Percentiles rank a stretch among this genome's conserved stretches.
Evolutionary conservation across 2,329 filamentous ascomycete species (phyloP).

Genomic region (Colletotrichum ledebouriae): DNA sequence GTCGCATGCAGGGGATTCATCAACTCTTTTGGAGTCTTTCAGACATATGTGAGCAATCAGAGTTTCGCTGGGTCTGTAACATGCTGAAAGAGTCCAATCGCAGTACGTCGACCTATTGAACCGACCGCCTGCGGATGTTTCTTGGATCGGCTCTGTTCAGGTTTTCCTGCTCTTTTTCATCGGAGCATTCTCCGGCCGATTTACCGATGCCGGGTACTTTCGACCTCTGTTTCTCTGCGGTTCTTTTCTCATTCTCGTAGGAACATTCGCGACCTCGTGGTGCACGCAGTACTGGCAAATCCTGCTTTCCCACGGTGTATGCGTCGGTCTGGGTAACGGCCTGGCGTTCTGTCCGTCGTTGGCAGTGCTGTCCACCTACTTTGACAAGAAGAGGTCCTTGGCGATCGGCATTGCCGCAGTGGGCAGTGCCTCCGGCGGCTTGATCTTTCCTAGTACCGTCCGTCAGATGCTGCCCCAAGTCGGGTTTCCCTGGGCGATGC

Average conservation of each 20-base stretch:
- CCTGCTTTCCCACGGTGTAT: constrained; percentile 63
- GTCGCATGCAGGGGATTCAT: constrained; percentile 55
- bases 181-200: constrained; percentile 57
- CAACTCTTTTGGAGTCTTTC: constrained; percentile 61
- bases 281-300: constrained; percentile 62
- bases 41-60: constrained; percentile 51
- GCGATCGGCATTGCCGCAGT: constrained; percentile 71
- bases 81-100: too few species aligned
- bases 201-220: constrained; percentile 61
- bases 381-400: constrained; percentile 65
- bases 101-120: constrained; percentile 52
- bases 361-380: constrained; percentile 74
- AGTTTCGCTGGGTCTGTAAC: too few species aligned
- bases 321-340: constrained; percentile 65
- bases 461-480: constrained; percentile 57
- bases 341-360: constrained; percentile 70
- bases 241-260: constrained; percentile 55
- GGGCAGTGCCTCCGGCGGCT: constrained; percentile 67
- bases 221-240: constrained; percentile 54
- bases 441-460: constrained; percentile 60
- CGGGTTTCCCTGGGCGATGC: constrained; percentile 69
- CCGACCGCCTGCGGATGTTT: constrained; percentile 54
- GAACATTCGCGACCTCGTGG: constrained; percentile 60
- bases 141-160: constrained; percentile 61
- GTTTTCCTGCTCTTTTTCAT: constrained; percentile 58